Conservation (phyloP, 106 monocot species). For the Narthecium ossifragum region DNA sequence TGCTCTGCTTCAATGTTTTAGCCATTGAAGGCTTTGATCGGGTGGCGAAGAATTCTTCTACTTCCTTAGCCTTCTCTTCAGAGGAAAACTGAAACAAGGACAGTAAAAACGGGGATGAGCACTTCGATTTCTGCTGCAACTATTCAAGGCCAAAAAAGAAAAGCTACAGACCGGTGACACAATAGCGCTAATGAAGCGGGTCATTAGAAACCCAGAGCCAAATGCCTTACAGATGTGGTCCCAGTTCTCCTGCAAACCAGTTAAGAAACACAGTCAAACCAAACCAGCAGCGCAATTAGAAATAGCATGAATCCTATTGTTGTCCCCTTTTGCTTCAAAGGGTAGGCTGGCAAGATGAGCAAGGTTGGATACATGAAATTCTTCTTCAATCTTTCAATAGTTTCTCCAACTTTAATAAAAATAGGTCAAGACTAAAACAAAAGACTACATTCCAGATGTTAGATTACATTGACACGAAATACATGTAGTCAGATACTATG, state of each 20-base stretch:
- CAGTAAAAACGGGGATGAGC: not conserved
- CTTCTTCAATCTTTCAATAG: not conserved
- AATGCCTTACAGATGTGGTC: constrained; percentile 73
- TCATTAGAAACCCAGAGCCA: constrained; percentile 44
- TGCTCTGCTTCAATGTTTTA: constrained; percentile 29
- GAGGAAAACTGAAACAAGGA: constrained; percentile 14
- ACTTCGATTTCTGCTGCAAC: too few species aligned
- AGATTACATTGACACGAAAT: too few species aligned
- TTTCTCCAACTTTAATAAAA: not conserved
- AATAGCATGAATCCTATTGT: too few species aligned
- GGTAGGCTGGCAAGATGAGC: too few species aligned
- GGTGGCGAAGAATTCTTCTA: constrained; percentile 23
- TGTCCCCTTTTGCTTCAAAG: too few species aligned
- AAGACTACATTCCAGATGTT: not conserved
- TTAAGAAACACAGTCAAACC: not conserved
- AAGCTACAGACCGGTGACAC: constrained; percentile 42
- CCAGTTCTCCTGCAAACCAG: constrained; percentile 73
- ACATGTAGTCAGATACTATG: too few species aligned
- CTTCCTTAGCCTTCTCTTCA: constrained; percentile 26
- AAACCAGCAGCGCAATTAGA: not conserved
- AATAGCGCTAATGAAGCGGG: constrained; percentile 36
- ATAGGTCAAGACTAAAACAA: too few species aligned
- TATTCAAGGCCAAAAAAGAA: not conserved
- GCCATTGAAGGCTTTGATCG: constrained; percentile 24
- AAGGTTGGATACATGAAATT: too few species aligned